Base-by-base conservation (phyloP, 305 asterid species). In the Caryopteris hybrid region DNA sequence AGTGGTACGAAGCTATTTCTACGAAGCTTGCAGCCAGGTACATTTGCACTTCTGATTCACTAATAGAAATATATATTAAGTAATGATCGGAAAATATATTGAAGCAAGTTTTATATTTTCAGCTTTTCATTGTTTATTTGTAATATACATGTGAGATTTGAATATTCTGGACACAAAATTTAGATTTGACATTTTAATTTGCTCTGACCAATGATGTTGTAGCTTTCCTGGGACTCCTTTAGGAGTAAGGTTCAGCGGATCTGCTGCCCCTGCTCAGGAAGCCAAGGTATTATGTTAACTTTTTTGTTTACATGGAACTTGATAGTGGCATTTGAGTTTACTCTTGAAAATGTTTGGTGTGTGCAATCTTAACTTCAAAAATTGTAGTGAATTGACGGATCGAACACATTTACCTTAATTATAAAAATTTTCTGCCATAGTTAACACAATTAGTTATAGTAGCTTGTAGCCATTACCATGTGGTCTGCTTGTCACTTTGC, bases 141-240 rank as follows among this genome's bases (percentile, higher is more conserved):
- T 47, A 11, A 60, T 42, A 10, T 58, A 7, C 4, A 42, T 39
- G 16, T 14, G 45, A 6, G 41, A 13, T 13, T 64, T 33, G 27
- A 5, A 16, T 63, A 11, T 45, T 65, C 0, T 29, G 39, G 48
- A 31, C 6, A 21, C 63, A 38, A 21, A 9, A 5, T 11, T 10
- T 36, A 2, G 36, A 53, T 12, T 70, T 33, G 21, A 36, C 8
- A 8, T 52, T 65, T 47, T 70, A 51, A 36, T 41, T 68, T 20
- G 66, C 50, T 25, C 2, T 57, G 39, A 43, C 47, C 14, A 9
- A 12, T 39, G 11, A 42, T 66, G 34, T 21, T 70, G 23, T 68
- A 92, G 91, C 74, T 90, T 93, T 60, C 97, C 88, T 27, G 95
- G 98, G 4, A 90, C 80, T 71, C 81, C 86, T 20, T 83, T 80